phyloP scores from a whole-genome alignment of 1,139 yeast genomes.

The Hansenula sp. region DNA sequence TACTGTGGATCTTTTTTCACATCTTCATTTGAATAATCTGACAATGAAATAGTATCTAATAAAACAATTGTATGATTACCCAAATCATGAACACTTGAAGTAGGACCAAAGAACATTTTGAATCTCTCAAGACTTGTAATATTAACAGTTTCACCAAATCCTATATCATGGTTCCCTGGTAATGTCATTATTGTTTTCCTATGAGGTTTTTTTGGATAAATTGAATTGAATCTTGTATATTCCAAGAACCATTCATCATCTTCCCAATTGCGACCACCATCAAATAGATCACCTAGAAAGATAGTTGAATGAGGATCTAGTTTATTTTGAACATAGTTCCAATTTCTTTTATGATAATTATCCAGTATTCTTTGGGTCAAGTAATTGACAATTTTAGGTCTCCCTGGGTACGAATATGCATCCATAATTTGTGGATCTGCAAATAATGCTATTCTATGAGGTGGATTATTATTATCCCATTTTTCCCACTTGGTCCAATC shows the following conservation, averaged over 20 bases:
- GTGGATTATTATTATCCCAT: slow-evolving; percentile 36
- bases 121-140: slow-evolving; percentile 59
- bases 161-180: slow-evolving; percentile 97
- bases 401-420: slow-evolving; percentile 60
- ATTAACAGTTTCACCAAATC: slow-evolving; percentile 69
- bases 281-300: slow-evolving; percentile 88
- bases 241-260: slow-evolving; percentile 72
- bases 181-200: slow-evolving; percentile 53
- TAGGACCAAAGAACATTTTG: slow-evolving; percentile 65
- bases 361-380: slow-evolving; percentile 50
- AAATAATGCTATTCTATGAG: slow-evolving; percentile 65
- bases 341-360: slow-evolving; percentile 75
- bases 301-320: slow-evolving; percentile 74
- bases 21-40: slow-evolving; percentile 41
- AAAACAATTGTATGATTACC: slow-evolving; percentile 80
- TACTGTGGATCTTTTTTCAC: slow-evolving; percentile 39
- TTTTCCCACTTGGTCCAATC: slow-evolving; percentile 64
- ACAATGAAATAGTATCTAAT: slow-evolving; percentile 77
- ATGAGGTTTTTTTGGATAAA: slow-evolving; percentile 50
- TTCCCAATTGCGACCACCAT: slow-evolving; percentile 92
- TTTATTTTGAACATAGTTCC: slow-evolving; percentile 52
- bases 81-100: slow-evolving; percentile 49
- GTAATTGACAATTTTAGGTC: slow-evolving; percentile 43
- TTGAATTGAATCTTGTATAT: slow-evolving; percentile 56
- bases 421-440: slow-evolving; percentile 96